phyloP scores from a whole-genome alignment of 2,329 filamentous ascomycete species.

The Akanthomyces uredinophilus region DNA sequence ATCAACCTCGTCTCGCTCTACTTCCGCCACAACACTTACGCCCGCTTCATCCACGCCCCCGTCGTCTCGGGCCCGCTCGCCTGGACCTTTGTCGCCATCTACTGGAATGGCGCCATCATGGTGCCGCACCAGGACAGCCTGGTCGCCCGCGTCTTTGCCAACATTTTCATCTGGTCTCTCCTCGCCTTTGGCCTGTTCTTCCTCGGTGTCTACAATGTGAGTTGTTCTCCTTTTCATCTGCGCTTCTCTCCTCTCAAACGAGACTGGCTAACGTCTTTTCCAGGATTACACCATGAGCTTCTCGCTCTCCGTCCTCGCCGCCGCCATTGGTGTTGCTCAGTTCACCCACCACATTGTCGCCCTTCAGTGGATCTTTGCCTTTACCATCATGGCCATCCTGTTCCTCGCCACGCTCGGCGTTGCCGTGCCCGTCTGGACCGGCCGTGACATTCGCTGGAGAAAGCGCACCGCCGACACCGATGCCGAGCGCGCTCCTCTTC shows the following conservation, averaged over 20 bases:
- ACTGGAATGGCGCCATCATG: conserved; percentile 84
- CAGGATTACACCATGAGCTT: conserved; percentile 74
- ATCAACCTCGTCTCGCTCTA: conserved; percentile 74
- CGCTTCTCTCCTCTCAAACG: background rate
- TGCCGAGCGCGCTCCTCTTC: conserved; percentile 56
- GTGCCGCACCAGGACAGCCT: conserved; percentile 62
- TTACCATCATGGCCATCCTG: conserved; percentile 71
- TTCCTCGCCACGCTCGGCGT: conserved; percentile 63
- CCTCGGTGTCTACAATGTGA: conserved; percentile 65
- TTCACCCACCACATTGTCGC: conserved; percentile 68
- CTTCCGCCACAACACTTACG: conserved; percentile 69
- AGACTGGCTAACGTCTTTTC: background rate
- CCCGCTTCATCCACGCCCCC: conserved; percentile 70
- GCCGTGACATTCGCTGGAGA: conserved; percentile 49
- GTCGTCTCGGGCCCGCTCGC: conserved; percentile 71
- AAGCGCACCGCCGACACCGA: conserved; percentile 39
- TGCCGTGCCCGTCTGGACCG: conserved; percentile 59
- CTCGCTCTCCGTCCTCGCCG: conserved; percentile 65
- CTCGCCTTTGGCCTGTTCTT: conserved; percentile 73
- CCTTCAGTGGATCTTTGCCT: conserved; percentile 90
- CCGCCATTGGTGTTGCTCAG: conserved; percentile 73
- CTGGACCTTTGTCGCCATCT: conserved; percentile 81
- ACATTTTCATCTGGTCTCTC: conserved; percentile 83
- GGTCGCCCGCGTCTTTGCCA: conserved; percentile 73
- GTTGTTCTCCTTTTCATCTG: conserved; percentile 16